Evolutionary conservation across 345 rosid genomes (phyloP).

Genomic region (Brassica nigra): DNA sequence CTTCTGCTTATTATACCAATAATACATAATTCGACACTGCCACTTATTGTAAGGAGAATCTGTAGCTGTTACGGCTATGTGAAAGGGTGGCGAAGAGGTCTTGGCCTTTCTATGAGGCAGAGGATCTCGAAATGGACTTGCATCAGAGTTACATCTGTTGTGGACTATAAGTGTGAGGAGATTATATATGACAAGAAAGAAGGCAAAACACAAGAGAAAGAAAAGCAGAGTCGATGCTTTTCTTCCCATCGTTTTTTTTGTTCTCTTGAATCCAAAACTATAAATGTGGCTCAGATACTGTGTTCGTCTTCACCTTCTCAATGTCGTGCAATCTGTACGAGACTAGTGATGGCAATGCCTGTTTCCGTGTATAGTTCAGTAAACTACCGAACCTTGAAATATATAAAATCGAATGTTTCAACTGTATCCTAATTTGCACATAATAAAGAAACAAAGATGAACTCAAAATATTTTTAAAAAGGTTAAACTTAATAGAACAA

Average conservation of each 20-base stretch:
- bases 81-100: conserved; percentile 54
- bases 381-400: background rate
- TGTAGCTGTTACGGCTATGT: conserved; percentile 90
- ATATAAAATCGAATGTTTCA: too few relatives aligned
- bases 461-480: too few relatives aligned
- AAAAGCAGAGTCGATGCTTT: conserved; percentile 61
- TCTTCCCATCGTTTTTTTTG: background rate
- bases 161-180: conserved; percentile 54
- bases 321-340: too few relatives aligned
- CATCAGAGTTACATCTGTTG: conserved; percentile 47
- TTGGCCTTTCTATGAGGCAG: conserved; percentile 60
- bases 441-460: too few relatives aligned
- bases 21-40: conserved; percentile 97
- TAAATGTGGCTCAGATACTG: background rate
- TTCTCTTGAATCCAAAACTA: conserved; percentile 13
- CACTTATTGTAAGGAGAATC: conserved; percentile 86
- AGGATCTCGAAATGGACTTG: conserved; percentile 57
- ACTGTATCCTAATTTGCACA: background rate
- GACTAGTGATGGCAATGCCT: background rate
- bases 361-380: background rate
- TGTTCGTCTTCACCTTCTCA: too few relatives aligned
- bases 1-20: conserved; percentile 85
- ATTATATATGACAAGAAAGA: conserved; percentile 77
- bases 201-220: conserved; percentile 61
- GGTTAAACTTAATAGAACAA: background rate